These are phyloP conservation scores for Elongisporangium senticosum DNA, from an alignment of 352 stramenopile species.

Conservation along the genomic window DNA sequence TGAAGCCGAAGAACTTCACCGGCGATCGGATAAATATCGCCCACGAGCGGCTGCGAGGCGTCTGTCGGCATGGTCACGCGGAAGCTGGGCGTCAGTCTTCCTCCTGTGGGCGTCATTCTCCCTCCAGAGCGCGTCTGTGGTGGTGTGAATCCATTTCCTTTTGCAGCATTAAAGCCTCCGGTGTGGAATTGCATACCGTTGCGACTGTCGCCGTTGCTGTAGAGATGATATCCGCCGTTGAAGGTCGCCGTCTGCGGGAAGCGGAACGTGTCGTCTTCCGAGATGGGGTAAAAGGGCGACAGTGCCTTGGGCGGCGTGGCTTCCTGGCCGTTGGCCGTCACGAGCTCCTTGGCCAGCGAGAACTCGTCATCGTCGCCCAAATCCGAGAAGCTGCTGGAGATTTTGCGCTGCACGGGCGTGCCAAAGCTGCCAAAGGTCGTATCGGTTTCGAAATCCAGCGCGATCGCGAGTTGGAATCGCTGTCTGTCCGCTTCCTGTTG, in stretches of 20 bases:
- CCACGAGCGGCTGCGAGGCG: slow-evolving; percentile 58
- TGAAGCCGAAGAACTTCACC: slow-evolving; percentile 68
- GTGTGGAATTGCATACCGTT: slow-evolving; percentile 4
- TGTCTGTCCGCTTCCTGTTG: slow-evolving; percentile 26
- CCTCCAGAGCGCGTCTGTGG: background rate
- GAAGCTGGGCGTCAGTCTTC: slow-evolving; percentile 55
- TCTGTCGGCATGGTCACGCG: slow-evolving; percentile 45
- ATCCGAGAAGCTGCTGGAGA: slow-evolving; percentile 84
- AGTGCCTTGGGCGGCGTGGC: slow-evolving; percentile 23
- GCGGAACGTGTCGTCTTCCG: slow-evolving; percentile 66
- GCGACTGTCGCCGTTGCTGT: slow-evolving; percentile 9
- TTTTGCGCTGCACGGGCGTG: slow-evolving; percentile 57
- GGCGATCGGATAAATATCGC: slow-evolving; percentile 61
- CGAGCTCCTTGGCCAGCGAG: slow-evolving; percentile 56
- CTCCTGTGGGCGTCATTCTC: slow-evolving; percentile 19
- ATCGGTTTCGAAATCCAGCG: slow-evolving; percentile 63
- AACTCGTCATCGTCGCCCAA: slow-evolving; percentile 84
- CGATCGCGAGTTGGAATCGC: slow-evolving; percentile 46
- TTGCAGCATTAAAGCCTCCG: background rate
- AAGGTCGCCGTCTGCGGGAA: slow-evolving; percentile 52
- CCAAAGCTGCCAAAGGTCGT: slow-evolving; percentile 28
- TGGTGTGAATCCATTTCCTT: background rate
- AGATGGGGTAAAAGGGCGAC: slow-evolving; percentile 74
- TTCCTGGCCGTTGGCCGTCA: slow-evolving; percentile 16
- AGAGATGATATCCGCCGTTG: slow-evolving; percentile 27